Conservation (phyloP, 371 early-diverging fungal genomes). For the Mucor mucedo region DNA sequence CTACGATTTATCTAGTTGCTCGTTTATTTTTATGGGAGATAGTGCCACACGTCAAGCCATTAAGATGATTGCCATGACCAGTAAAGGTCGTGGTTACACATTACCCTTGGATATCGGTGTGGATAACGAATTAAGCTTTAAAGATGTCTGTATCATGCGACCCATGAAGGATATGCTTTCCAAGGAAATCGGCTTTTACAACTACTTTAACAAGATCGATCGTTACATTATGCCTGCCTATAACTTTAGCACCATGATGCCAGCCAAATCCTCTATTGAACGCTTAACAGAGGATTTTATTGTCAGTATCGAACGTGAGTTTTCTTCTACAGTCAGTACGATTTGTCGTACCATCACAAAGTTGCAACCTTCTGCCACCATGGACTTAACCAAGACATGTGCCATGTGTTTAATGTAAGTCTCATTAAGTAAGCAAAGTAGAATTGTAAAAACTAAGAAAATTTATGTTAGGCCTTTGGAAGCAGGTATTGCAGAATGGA, state of each 20-base stretch:
- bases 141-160: constrained; percentile 63
- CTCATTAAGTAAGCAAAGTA: background rate
- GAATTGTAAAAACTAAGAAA: background rate
- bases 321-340: constrained; percentile 87
- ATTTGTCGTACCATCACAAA: constrained; percentile 85
- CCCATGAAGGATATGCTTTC: constrained; percentile 84
- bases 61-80: constrained; percentile 76
- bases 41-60: constrained; percentile 82
- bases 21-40: constrained; percentile 77
- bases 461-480: constrained; percentile 42
- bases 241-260: constrained; percentile 60
- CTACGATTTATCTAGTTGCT: constrained; percentile 49
- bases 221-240: constrained; percentile 49
- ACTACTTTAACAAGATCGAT: constrained; percentile 57
- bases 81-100: constrained; percentile 86
- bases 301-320: constrained; percentile 78
- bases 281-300: constrained; percentile 84
- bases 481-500: constrained; percentile 55
- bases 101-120: constrained; percentile 78
- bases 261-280: constrained; percentile 68
- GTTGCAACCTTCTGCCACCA: constrained; percentile 56
- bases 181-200: constrained; percentile 83
- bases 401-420: constrained; percentile 58
- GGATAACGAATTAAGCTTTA: constrained; percentile 48
- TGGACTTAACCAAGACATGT: constrained; percentile 50